A percentile compares a stretch with the other conserved stretches of the same genome.
Conservation (phyloP, 805 yeast species). For the Wickerhamiella azymoides region DNA sequence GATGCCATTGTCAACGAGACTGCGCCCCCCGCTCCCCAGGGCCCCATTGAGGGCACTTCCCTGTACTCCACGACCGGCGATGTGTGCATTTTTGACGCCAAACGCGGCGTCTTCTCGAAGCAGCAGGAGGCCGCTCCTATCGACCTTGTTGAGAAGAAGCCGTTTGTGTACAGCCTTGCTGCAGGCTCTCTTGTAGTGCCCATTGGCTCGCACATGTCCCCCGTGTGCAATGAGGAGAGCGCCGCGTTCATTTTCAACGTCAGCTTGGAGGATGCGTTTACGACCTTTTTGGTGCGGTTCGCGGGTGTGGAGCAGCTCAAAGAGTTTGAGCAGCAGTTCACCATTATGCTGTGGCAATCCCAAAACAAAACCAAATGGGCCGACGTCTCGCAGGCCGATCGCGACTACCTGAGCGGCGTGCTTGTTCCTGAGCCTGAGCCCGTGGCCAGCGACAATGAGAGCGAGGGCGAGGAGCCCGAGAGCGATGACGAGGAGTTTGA, state of each 20-base stretch:
- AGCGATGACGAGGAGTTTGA: slow-evolving; percentile 26
- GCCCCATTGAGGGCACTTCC: slow-evolving; percentile 17
- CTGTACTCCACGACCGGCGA: slow-evolving; percentile 22
- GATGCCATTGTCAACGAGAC: slow-evolving; percentile 20
- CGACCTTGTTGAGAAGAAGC: slow-evolving; percentile 32
- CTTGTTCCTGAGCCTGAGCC: slow-evolving; percentile 26
- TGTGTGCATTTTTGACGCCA: slow-evolving; percentile 42
- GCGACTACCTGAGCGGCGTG: slow-evolving; percentile 44
- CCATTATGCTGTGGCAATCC: slow-evolving; percentile 47
- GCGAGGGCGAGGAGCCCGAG: slow-evolving; percentile 25
- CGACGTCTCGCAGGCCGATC: slow-evolving; percentile 31
- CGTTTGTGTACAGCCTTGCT: slow-evolving; percentile 42
- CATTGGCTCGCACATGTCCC: slow-evolving; percentile 41
- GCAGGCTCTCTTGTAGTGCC: slow-evolving; percentile 19
- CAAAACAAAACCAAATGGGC: slow-evolving; percentile 39
- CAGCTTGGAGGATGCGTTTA: slow-evolving; percentile 28
- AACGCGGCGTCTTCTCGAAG: not conserved
- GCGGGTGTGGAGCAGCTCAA: slow-evolving; percentile 28
- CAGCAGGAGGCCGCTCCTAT: not conserved
- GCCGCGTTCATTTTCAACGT: slow-evolving; percentile 55
- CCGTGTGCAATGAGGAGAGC: slow-evolving; percentile 47
- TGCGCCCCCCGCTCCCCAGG: slow-evolving; percentile 6
- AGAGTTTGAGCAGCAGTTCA: slow-evolving; percentile 39
- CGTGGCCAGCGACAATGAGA: slow-evolving; percentile 24
- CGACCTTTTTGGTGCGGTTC: slow-evolving; percentile 56